Evolutionary conservation across 2,329 filamentous ascomycete genomes (phyloP).

Genomic region (Pseudogymnoascus sp.): DNA sequence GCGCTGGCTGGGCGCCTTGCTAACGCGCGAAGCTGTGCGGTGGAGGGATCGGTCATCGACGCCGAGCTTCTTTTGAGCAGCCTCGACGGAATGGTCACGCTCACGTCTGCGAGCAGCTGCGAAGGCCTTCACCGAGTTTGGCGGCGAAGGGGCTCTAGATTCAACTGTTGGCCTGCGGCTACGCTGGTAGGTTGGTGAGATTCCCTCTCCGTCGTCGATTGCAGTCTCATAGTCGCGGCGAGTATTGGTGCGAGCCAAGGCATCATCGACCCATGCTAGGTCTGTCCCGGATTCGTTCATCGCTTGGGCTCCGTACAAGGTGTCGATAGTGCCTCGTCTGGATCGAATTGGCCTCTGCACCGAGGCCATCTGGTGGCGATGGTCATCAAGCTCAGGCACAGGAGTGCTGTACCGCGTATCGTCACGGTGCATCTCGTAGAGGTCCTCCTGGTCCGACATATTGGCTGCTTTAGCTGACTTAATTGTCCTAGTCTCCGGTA

Average conservation of each 20-base stretch:
- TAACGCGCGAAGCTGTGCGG: conserved; percentile 61
- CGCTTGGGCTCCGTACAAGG: conserved; percentile 50
- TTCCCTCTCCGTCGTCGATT: conserved; percentile 41
- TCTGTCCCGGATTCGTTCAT: conserved; percentile 27
- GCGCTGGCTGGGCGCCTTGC: conserved; percentile 43
- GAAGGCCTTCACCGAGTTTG: conserved; percentile 96
- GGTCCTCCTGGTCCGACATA: conserved; percentile 64
- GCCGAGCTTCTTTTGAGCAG: conserved; percentile 21
- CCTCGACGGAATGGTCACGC: conserved; percentile 55
- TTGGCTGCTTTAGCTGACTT: conserved; percentile 34
- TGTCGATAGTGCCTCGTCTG: conserved; percentile 69
- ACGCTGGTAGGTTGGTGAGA: conserved; percentile 38
- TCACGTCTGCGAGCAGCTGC: conserved; percentile 82
- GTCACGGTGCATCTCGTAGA: conserved; percentile 30
- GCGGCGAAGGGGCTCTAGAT: conserved; percentile 72
- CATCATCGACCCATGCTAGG: conserved; percentile 34
- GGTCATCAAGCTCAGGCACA: conserved; percentile 79
- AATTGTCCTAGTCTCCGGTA: neutral
- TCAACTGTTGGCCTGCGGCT: conserved; percentile 48
- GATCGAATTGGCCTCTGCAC: conserved; percentile 54
- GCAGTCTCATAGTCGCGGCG: conserved; percentile 70
- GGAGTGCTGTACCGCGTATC: conserved; percentile 65
- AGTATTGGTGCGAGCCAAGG: conserved; percentile 42
- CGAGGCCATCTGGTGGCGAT: conserved; percentile 61
- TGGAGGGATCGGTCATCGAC: conserved; percentile 53